phyloP scores from a whole-genome alignment of 2,329 filamentous ascomycete genomes.

The Calonectria montana region DNA sequence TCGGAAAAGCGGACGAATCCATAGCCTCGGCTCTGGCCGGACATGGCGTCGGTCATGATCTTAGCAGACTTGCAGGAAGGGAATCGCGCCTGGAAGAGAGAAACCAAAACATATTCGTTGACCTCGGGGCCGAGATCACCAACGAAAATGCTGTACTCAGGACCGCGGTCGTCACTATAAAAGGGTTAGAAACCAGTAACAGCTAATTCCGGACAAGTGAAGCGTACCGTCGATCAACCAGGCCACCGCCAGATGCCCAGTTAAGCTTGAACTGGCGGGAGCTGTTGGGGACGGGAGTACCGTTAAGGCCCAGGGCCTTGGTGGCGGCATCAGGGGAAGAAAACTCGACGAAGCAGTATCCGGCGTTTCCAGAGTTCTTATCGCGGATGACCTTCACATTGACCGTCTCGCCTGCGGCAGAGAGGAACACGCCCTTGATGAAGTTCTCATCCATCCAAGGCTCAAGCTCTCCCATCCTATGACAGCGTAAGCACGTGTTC shows the following conservation, averaged over 20 bases:
- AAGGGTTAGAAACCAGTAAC: conserved; percentile 1
- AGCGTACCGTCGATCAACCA: conserved; percentile 88
- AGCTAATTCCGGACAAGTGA: neutral
- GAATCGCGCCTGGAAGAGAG: conserved; percentile 96
- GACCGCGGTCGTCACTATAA: conserved; percentile 92
- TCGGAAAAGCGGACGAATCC: conserved; percentile 98
- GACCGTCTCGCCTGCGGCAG: conserved; percentile 90
- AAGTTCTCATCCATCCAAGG: conserved; percentile 99
- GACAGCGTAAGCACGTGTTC: conserved; percentile 23
- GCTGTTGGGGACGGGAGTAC: conserved; percentile 91
- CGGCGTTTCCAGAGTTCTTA: conserved; percentile 98
- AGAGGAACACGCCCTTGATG: conserved; percentile 90
- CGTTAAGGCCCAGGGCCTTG: conserved; percentile 92
- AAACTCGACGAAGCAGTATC: conserved; percentile 99
- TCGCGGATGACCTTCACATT: conserved; percentile 99
- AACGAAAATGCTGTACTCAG: conserved; percentile 97
- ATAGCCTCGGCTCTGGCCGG: conserved; percentile 96
- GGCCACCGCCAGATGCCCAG: conserved; percentile 96
- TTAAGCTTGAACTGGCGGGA: conserved; percentile 98
- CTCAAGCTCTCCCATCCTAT: conserved; percentile 98
- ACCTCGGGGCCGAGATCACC: conserved; percentile 98
- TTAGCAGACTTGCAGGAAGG: conserved; percentile 98
- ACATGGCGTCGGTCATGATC: conserved; percentile 99
- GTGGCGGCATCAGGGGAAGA: conserved; percentile 82
- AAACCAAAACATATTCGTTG: conserved; percentile 97